These are phyloP conservation scores for Oryza longistaminata DNA, from an alignment of 176 grass and related monocot genomes.

Conservation along the genomic window DNA sequence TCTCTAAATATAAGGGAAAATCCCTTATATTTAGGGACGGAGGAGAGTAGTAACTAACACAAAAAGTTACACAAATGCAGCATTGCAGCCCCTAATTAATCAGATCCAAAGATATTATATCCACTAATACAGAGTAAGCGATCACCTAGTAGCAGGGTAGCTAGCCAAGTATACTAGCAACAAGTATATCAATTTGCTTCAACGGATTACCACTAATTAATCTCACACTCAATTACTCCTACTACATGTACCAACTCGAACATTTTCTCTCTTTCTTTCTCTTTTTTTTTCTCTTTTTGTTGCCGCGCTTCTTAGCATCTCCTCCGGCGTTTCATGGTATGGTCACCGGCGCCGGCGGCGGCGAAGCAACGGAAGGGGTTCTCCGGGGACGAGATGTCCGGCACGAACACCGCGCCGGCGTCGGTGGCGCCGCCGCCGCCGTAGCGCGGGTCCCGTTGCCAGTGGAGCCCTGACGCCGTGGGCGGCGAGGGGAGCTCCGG, in stretches of 20 bases:
- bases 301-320: constrained; percentile 12
- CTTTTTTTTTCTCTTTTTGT: not conserved
- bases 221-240: not conserved
- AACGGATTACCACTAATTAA: not conserved
- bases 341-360: not conserved
- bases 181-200: not conserved
- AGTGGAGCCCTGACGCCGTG: constrained; percentile 68
- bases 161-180: too few species aligned
- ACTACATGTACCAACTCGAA: not conserved
- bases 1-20: too few species aligned
- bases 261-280: not conserved
- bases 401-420: constrained; percentile 39
- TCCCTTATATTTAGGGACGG: too few species aligned
- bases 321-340: constrained; percentile 44
- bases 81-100: not conserved
- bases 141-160: not conserved
- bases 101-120: not conserved
- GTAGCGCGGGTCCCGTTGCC: constrained; percentile 42
- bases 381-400: constrained; percentile 59
- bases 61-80: not conserved
- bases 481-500: constrained; percentile 75
- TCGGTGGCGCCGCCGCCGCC: not conserved
- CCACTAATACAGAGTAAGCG: not conserved
- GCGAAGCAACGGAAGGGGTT: constrained; percentile 50
- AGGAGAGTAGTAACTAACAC: not conserved